Conservation (phyloP, 2,329 filamentous ascomycete species). For the Claviceps spartinae region DNA sequence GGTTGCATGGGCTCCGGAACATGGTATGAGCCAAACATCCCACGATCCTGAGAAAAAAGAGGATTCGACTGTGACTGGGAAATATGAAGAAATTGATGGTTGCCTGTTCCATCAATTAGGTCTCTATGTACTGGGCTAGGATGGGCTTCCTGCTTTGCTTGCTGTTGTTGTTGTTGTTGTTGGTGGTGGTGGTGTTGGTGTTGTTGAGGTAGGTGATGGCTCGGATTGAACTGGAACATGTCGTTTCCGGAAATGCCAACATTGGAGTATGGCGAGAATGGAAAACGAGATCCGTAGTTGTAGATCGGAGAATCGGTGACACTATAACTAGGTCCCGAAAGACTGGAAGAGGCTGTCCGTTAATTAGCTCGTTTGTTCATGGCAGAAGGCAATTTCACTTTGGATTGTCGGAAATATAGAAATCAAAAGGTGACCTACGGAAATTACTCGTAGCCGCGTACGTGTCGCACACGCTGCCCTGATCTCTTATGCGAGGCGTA, state of each 20-base stretch:
- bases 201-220: constrained; percentile 7
- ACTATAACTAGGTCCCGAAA: constrained; percentile 16
- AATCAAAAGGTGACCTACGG: constrained; percentile 1
- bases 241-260: constrained; percentile 14
- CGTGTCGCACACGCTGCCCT: constrained; percentile 4
- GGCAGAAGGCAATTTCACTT: neutral
- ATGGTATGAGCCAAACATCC: constrained; percentile 16
- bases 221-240: constrained; percentile 13
- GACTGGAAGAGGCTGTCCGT: constrained; percentile 13
- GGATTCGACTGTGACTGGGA: constrained; percentile 19
- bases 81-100: constrained; percentile 15
- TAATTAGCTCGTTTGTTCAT: neutral
- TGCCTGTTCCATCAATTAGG: constrained; percentile 9
- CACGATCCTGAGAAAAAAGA: constrained; percentile 19
- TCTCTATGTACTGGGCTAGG: constrained; percentile 9
- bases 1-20: constrained; percentile 11
- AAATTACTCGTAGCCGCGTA: constrained; percentile 5
- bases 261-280: constrained; percentile 13
- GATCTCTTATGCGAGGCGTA: constrained; percentile 9
- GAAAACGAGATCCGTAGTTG: constrained; percentile 15
- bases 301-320: constrained; percentile 20
- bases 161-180: constrained; percentile 2
- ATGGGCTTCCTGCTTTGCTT: constrained; percentile 16
- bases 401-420: neutral
- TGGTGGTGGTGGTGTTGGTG: constrained; percentile 13